Percentiles rank a stretch among this genome's conserved stretches.
Conservation (phyloP, 768 basidiomycete genomes). For the Tricholoma saponaceum region DNA sequence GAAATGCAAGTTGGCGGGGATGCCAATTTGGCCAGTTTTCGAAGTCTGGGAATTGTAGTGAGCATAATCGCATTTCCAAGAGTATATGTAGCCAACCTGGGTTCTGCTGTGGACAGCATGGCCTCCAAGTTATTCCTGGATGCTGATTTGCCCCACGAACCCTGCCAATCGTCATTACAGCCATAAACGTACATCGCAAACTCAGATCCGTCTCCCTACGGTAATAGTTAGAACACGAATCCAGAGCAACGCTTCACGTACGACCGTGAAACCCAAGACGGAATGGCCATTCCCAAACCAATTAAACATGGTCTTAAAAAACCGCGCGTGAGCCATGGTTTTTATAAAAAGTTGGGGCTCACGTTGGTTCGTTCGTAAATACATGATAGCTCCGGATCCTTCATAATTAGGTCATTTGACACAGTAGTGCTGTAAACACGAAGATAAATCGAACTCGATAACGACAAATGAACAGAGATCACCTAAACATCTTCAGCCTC, state of each 20-base stretch:
- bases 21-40: constrained; percentile 32
- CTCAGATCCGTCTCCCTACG: constrained; percentile 33
- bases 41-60: constrained; percentile 21
- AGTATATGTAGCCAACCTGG: constrained; percentile 20
- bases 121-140: constrained; percentile 25
- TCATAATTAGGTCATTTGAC: constrained; percentile 30
- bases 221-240: constrained; percentile 5
- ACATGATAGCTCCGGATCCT: constrained; percentile 35
- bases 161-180: constrained; percentile 21
- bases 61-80: not conserved
- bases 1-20: constrained; percentile 29
- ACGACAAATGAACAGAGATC: constrained; percentile 3
- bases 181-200: constrained; percentile 26
- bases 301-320: constrained; percentile 22
- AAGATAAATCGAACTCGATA: not conserved
- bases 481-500: constrained; percentile 42
- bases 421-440: constrained; percentile 30
- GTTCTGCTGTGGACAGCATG: constrained; percentile 28
- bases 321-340: not conserved
- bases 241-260: constrained; percentile 9
- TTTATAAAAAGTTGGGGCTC: not conserved
- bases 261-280: constrained; percentile 29
- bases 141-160: constrained; percentile 22
- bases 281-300: constrained; percentile 32
- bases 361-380: constrained; percentile 23